Conservation (phyloP, 371 early-diverging fungal species). For the Mortierella sp. region DNA sequence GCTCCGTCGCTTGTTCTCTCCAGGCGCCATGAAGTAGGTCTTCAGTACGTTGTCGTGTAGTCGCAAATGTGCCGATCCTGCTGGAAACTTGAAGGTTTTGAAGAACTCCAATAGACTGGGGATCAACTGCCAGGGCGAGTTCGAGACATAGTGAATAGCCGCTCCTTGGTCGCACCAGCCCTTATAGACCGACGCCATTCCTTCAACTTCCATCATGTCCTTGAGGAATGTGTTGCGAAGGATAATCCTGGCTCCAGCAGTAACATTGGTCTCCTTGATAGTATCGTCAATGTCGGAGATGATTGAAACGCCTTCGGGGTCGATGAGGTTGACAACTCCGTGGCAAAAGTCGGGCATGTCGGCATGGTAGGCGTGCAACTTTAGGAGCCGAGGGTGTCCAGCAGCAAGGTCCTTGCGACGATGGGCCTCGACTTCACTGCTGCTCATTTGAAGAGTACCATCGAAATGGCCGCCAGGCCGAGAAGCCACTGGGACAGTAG, state of each 20-base stretch:
- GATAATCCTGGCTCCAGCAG: constrained; percentile 77
- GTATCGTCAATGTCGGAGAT: constrained; percentile 79
- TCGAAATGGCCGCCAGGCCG: constrained; percentile 46
- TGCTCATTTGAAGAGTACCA: constrained; percentile 29
- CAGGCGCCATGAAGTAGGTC: constrained; percentile 60
- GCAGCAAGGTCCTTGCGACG: not conserved
- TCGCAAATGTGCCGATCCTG: constrained; percentile 82
- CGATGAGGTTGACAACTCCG: constrained; percentile 66
- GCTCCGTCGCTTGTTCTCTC: constrained; percentile 59
- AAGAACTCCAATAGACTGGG: constrained; percentile 83
- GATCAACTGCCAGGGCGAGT: constrained; percentile 91
- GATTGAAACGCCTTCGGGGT: constrained; percentile 65
- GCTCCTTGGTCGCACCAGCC: constrained; percentile 73
- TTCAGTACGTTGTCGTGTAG: constrained; percentile 63
- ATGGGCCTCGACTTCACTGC: constrained; percentile 17
- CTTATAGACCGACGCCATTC: constrained; percentile 60
- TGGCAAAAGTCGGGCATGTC: constrained; percentile 27
- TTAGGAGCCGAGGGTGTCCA: constrained; percentile 26
- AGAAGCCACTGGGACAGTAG: constrained; percentile 32
- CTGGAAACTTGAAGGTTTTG: constrained; percentile 78
- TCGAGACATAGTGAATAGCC: constrained; percentile 92
- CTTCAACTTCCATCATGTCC: constrained; percentile 60
- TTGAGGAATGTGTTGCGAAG: constrained; percentile 81
- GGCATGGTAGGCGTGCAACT: constrained; percentile 29
- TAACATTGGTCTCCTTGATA: constrained; percentile 76